Base-by-base conservation (phyloP, 2,329 filamentous ascomycete species). In the Xylariales sp. region DNA sequence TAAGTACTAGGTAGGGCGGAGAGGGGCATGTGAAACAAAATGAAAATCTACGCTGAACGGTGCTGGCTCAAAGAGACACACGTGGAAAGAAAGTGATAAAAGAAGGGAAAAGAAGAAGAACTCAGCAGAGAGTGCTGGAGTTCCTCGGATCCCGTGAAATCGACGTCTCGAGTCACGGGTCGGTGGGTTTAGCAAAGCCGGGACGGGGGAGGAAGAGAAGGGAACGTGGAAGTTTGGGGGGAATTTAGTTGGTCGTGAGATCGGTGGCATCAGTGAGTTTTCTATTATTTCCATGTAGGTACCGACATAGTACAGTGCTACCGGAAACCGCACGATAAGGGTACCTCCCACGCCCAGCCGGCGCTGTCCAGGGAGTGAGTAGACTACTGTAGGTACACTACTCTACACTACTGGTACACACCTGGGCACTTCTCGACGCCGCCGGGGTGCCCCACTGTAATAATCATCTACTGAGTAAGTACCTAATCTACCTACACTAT, bases 161-260 rank as follows among this genome's bases (percentile, higher is more conserved):
- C 48, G 66, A 64, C 18, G 59, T 61, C 59, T 70, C 69, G 41
- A 50, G 50, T 64, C 63, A 70, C 63, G 69, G 66, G 60, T 62
- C 60, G 60, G 63, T 68, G 65, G 58, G 65, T 64, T 64, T 61
- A 66, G 56, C 62, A 57, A 54, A 30, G 54, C 65, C 65, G 68
- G 50, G 59, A 68, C 62, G 62, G 68, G 36, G 45, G 48, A 53
- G 23, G 64, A 57, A 56, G 39, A 64, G 55, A 62, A 70, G 55
- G 50, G 62, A 60, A 62, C 45, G 55, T 69, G 45, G 50, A 62
- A 64, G 32, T 32, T 54, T 61, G 52, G 67, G 56, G 64, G 53
- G 64, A 53, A 61, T 61, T 52, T 18, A 56, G 41, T 36, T 55
- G 59, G 30, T 36, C 52, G 55, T 60, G 53, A 48, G n/a, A 53